A percentile compares a stretch with the other conserved stretches of the same genome.
Conservation (phyloP, 495 filamentous ascomycete genomes). For the Aspergillus haitiensis region DNA sequence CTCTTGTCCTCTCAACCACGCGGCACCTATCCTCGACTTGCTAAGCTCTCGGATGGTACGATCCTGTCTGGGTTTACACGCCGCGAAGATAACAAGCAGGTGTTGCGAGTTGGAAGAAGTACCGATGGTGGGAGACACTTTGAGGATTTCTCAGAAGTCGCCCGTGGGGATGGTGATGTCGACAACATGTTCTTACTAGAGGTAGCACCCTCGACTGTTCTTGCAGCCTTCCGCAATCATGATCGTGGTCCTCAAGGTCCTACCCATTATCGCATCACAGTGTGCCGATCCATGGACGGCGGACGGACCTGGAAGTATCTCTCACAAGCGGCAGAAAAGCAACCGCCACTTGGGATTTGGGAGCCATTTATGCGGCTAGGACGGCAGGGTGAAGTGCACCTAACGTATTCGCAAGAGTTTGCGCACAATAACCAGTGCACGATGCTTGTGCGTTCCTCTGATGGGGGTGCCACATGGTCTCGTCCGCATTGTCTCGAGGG, state of each 20-base stretch:
- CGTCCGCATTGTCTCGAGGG: constrained; percentile 49
- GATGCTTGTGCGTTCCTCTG: constrained; percentile 55
- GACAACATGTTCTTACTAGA: constrained; percentile 62
- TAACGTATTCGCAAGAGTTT: constrained; percentile 60
- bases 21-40: constrained; percentile 44
- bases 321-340: constrained; percentile 51
- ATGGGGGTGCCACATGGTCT: constrained; percentile 55
- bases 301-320: constrained; percentile 55
- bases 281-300: constrained; percentile 56
- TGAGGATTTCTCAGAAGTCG: constrained; percentile 39
- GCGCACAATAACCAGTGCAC: constrained; percentile 59
- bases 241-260: constrained; percentile 41
- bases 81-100: constrained; percentile 31
- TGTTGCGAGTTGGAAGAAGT: constrained; percentile 38
- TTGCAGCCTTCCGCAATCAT: constrained; percentile 63
- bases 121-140: constrained; percentile 41
- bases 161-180: constrained; percentile 47
- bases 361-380: constrained; percentile 61
- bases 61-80: constrained; percentile 46
- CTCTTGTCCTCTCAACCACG: constrained; percentile 40
- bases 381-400: constrained; percentile 50
- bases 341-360: constrained; percentile 54
- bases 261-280: constrained; percentile 60
- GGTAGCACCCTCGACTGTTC: constrained; percentile 47
- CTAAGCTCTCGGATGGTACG: constrained; percentile 39